phyloP scores from a whole-genome alignment of 257 asterid genomes.

The Galeopsis tetrahit region DNA sequence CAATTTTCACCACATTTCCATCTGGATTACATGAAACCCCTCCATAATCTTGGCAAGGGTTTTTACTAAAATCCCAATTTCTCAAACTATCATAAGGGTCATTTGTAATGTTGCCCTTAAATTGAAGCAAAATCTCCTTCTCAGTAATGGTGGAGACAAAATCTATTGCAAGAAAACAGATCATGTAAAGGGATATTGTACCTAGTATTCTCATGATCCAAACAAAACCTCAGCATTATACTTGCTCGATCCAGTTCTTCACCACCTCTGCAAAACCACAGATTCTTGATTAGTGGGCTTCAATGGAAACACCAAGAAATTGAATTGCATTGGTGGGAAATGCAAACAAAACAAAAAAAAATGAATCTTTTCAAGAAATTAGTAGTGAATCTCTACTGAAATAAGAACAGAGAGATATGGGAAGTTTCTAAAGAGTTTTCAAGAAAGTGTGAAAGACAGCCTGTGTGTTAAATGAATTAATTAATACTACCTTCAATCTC shows the following conservation, averaged over 20 bases:
- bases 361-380: slow-evolving; percentile 18
- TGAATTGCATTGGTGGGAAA: slow-evolving; percentile 40
- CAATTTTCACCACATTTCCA: slow-evolving; percentile 84
- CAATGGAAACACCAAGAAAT: slow-evolving; percentile 35
- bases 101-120: slow-evolving; percentile 77
- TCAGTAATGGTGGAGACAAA: slow-evolving; percentile 66
- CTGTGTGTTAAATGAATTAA: slow-evolving; percentile 24
- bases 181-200: slow-evolving; percentile 48
- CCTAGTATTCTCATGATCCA: slow-evolving; percentile 81
- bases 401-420: slow-evolving; percentile 39
- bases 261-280: slow-evolving; percentile 13
- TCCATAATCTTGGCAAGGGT: slow-evolving; percentile 48
- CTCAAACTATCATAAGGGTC: slow-evolving; percentile 82
- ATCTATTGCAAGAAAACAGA: slow-evolving; percentile 44
- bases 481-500: slow-evolving; percentile 21
- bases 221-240: slow-evolving; percentile 65
- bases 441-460: slow-evolving; percentile 37
- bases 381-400: slow-evolving; percentile 27
- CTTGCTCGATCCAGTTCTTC: slow-evolving; percentile 58
- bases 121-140: slow-evolving; percentile 89
- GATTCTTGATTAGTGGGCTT: not conserved
- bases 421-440: slow-evolving; percentile 35
- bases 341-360: not conserved
- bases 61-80: slow-evolving; percentile 64
- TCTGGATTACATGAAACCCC: slow-evolving; percentile 56